Evolutionary conservation across 2,329 filamentous ascomycete species (phyloP).

Genomic region (Alternaria gansuensis): DNA sequence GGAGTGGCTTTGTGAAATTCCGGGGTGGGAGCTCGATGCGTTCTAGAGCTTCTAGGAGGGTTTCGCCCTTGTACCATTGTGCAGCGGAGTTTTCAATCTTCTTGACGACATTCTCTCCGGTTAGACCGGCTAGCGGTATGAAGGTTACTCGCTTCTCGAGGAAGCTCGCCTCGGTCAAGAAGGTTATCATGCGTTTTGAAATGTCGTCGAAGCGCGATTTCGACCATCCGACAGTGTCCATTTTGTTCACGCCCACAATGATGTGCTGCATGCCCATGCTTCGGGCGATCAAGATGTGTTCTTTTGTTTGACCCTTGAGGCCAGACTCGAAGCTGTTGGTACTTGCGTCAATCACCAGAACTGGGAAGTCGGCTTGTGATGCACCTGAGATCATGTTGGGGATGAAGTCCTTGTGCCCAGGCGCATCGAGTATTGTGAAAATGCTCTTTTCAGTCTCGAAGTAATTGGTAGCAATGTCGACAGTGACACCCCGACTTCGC

Average conservation of each 20-base stretch:
- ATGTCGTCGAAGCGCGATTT: constrained; percentile 86
- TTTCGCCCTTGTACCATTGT: constrained; percentile 82
- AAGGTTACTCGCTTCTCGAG: constrained; percentile 82
- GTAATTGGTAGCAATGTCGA: constrained; percentile 93
- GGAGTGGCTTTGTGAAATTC: constrained; percentile 78
- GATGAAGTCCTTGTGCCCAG: constrained; percentile 93
- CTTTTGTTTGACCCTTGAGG: constrained; percentile 89
- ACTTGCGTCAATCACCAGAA: constrained; percentile 90
- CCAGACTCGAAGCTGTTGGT: constrained; percentile 94
- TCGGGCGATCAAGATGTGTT: constrained; percentile 87
- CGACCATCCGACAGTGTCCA: constrained; percentile 87
- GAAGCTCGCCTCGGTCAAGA: constrained; percentile 84
- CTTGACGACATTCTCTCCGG: constrained; percentile 83
- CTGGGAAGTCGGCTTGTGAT: constrained; percentile 93
- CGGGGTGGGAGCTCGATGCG: constrained; percentile 76
- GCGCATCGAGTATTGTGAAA: constrained; percentile 95
- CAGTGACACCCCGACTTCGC: constrained; percentile 87
- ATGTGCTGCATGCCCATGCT: constrained; percentile 90
- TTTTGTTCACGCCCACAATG: constrained; percentile 93
- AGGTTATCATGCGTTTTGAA: constrained; percentile 79
- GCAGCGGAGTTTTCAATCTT: constrained; percentile 61
- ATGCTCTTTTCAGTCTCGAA: constrained; percentile 88
- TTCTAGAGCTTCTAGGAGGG: constrained; percentile 85
- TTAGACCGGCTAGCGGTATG: constrained; percentile 87
- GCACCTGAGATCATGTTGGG: constrained; percentile 99